Percentiles rank a stretch among this genome's conserved stretches.
Conservation (phyloP, 331 rosid species). For the Prunus yedoensis region DNA sequence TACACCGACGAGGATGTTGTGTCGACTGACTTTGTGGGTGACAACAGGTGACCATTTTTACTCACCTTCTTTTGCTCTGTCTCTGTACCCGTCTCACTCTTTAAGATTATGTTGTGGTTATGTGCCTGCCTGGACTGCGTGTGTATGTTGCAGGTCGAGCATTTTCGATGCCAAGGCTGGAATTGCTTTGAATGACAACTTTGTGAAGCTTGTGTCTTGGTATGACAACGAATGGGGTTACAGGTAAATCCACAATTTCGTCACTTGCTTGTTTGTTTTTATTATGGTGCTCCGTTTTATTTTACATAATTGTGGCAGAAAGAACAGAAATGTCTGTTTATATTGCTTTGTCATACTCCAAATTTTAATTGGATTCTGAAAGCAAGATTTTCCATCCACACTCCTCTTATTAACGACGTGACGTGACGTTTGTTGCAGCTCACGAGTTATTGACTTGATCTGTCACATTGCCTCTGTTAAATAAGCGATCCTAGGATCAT, state of each 20-base stretch:
- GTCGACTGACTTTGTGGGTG: conserved; percentile 72
- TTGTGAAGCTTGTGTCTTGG: conserved; percentile 73
- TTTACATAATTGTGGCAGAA: too few species aligned
- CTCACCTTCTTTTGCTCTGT: neutral
- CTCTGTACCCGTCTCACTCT: too few species aligned
- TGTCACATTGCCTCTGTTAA: conserved; percentile 52
- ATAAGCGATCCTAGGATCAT: neutral
- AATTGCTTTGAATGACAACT: conserved; percentile 67
- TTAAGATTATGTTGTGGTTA: too few species aligned
- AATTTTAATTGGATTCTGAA: too few species aligned
- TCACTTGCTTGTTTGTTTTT: neutral
- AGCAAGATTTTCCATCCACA: too few species aligned
- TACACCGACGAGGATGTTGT: conserved; percentile 78
- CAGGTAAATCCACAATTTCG: conserved; percentile 39
- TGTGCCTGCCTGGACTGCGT: neutral
- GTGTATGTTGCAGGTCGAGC: conserved; percentile 54
- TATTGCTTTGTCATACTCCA: too few species aligned
- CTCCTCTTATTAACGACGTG: too few species aligned
- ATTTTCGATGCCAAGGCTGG: conserved; percentile 80
- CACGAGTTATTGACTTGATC: conserved; percentile 65
- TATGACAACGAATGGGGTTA: conserved; percentile 84
- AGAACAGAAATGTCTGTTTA: too few species aligned
- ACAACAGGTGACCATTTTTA: conserved; percentile 44
- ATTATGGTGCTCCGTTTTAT: neutral
- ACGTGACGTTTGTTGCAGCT: conserved; percentile 30